Evolutionary conservation across 305 asterid genomes (phyloP).

Genomic region (Fraxinus dipetala): DNA sequence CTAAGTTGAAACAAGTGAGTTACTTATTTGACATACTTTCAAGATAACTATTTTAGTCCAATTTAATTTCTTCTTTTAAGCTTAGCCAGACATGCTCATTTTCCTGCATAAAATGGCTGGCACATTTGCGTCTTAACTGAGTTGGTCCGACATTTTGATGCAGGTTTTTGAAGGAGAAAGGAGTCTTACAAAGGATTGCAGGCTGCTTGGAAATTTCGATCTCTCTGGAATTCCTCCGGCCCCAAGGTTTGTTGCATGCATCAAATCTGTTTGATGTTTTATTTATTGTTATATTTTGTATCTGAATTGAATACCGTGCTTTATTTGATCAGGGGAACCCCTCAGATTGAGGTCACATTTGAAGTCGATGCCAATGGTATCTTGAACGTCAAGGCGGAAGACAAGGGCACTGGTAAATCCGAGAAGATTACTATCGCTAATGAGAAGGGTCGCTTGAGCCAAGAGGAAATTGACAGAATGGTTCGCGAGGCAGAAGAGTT

Average conservation of each 20-base stretch:
- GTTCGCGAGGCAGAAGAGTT: constrained; percentile 56
- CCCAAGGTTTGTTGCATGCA: constrained; percentile 55
- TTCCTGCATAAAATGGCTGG: background rate
- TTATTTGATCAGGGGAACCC: constrained; percentile 8
- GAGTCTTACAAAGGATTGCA: constrained; percentile 89
- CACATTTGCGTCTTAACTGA: background rate
- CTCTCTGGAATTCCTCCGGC: constrained; percentile 89
- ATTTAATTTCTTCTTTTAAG: background rate
- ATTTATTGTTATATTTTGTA: background rate
- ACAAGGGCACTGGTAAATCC: constrained; percentile 38
- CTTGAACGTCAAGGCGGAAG: constrained; percentile 3
- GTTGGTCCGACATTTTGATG: background rate
- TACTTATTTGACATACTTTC: background rate
- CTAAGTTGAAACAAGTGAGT: background rate
- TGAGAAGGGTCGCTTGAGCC: constrained; percentile 53
- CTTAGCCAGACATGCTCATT: background rate
- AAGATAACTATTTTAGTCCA: background rate
- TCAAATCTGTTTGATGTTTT: background rate
- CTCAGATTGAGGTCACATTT: constrained; percentile 10
- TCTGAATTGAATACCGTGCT: background rate
- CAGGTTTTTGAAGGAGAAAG: constrained; percentile 94
- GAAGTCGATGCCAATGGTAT: constrained; percentile 9
- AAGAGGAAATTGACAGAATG: constrained; percentile 54
- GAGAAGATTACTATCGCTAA: constrained; percentile 57
- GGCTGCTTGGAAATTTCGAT: constrained; percentile 90